phyloP scores from a whole-genome alignment of 179 eudicot genomes.

The Beta lomatogona region DNA sequence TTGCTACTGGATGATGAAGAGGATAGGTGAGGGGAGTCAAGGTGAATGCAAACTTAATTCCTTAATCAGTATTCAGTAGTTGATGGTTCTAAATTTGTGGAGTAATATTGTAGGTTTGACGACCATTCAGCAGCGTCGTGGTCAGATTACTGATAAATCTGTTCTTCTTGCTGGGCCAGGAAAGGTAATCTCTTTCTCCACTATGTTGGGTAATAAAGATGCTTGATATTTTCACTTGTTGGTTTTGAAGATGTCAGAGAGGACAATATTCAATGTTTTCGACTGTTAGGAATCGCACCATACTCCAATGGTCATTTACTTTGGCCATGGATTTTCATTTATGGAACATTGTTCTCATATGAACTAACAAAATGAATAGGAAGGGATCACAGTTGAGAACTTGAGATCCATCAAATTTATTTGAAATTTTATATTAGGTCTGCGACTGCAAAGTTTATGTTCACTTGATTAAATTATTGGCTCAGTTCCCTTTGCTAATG shows the following conservation, averaged over 20 bases:
- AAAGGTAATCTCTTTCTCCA: slow-evolving; percentile 52
- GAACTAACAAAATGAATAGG: neutral
- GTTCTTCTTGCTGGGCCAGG: slow-evolving; percentile 98
- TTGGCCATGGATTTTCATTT: neutral
- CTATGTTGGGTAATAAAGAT: neutral
- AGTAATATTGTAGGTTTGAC: slow-evolving; percentile 58
- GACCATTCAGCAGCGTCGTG: slow-evolving; percentile 88
- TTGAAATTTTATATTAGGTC: too few relatives aligned
- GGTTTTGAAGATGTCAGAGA: neutral
- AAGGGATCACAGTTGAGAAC: neutral
- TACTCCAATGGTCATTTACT: neutral
- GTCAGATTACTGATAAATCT: slow-evolving; percentile 73
- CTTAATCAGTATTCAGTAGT: neutral
- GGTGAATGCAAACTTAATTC: neutral
- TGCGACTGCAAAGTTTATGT: neutral
- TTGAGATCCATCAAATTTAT: neutral
- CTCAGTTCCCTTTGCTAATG: neutral
- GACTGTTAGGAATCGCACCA: neutral
- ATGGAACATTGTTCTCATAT: neutral
- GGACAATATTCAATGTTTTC: neutral
- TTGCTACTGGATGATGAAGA: neutral
- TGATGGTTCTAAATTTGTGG: slow-evolving; percentile 19
- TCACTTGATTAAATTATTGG: neutral
- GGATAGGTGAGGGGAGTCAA: neutral
- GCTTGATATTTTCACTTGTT: neutral